Percentiles rank a stretch among this genome's conserved stretches.
Conservation (phyloP, 805 yeast genomes). For the Suhomyces tanzawaensis region DNA sequence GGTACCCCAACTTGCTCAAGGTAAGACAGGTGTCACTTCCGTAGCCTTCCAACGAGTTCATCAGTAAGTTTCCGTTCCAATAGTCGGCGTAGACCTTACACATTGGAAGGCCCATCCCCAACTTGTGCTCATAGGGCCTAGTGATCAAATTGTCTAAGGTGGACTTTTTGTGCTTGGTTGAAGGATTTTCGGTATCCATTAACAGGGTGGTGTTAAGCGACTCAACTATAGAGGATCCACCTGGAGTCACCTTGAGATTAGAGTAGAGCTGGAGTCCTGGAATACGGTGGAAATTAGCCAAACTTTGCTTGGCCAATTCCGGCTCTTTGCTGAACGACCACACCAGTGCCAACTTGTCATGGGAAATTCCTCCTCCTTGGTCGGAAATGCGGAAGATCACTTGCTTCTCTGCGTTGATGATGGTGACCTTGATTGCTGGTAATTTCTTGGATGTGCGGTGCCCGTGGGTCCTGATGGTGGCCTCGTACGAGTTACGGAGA, state of each 20-base stretch:
- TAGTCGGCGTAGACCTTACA: slow-evolving; percentile 91
- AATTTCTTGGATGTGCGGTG: slow-evolving; percentile 36
- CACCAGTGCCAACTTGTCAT: slow-evolving; percentile 55
- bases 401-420: slow-evolving; percentile 63
- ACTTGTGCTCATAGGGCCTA: slow-evolving; percentile 69
- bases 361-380: slow-evolving; percentile 82
- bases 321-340: slow-evolving; percentile 88
- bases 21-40: slow-evolving; percentile 87
- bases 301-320: slow-evolving; percentile 53
- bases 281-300: slow-evolving; percentile 63
- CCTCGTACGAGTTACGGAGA: slow-evolving; percentile 79
- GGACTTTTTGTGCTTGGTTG: slow-evolving; percentile 36
- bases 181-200: slow-evolving; percentile 27
- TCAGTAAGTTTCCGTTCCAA: slow-evolving; percentile 89
- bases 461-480: slow-evolving; percentile 56
- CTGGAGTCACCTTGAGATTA: slow-evolving; percentile 39
- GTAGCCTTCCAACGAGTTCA: slow-evolving; percentile 83
- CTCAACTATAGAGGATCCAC: slow-evolving; percentile 37
- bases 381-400: slow-evolving; percentile 81
- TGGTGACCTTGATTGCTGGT: slow-evolving; percentile 74
- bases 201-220: slow-evolving; percentile 40
- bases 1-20: slow-evolving; percentile 72
- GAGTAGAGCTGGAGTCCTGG: slow-evolving; percentile 57
- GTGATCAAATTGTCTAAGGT: slow-evolving; percentile 65
- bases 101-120: slow-evolving; percentile 91